Evolutionary conservation across 2,329 filamentous ascomycete species (phyloP).

Genomic region (Calonectria ilicicola): DNA sequence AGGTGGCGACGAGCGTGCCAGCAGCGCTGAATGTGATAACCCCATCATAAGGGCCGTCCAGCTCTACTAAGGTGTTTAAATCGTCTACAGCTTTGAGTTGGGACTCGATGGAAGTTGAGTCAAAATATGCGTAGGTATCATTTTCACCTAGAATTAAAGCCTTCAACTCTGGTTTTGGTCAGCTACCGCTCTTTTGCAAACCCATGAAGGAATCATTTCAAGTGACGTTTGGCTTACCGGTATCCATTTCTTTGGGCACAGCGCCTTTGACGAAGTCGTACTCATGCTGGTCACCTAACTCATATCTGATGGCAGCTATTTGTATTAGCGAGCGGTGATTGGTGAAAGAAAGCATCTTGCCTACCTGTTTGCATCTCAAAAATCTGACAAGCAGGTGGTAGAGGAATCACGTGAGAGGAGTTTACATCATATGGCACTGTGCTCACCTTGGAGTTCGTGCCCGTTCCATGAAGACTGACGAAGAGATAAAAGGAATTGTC

Average conservation of each 20-base stretch:
- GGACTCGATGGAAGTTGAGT: neutral
- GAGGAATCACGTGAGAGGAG: neutral
- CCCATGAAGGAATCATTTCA: neutral
- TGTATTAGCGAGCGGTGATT: neutral
- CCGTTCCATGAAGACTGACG: neutral
- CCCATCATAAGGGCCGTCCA: neutral
- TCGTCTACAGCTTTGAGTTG: neutral
- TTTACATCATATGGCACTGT: neutral
- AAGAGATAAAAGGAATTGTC: neutral
- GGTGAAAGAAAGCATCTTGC: too few relatives aligned
- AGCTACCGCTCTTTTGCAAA: neutral
- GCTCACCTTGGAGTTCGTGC: neutral
- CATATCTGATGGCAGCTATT: neutral
- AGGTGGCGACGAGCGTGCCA: neutral
- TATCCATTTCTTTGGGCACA: neutral
- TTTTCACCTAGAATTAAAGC: neutral
- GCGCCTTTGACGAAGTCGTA: neutral
- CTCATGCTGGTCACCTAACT: neutral
- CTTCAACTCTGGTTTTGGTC: neutral
- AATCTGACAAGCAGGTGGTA: neutral
- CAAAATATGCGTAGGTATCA: neutral
- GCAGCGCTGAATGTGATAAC: neutral
- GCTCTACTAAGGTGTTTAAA: neutral
- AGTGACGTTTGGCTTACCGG: neutral
- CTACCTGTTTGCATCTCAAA: conserved; percentile 1